A percentile compares a stretch with the other conserved stretches of the same genome.
These are phyloP conservation scores for Jacaranda copaia DNA, from an alignment of 257 asterid species.

Conservation along the genomic window DNA sequence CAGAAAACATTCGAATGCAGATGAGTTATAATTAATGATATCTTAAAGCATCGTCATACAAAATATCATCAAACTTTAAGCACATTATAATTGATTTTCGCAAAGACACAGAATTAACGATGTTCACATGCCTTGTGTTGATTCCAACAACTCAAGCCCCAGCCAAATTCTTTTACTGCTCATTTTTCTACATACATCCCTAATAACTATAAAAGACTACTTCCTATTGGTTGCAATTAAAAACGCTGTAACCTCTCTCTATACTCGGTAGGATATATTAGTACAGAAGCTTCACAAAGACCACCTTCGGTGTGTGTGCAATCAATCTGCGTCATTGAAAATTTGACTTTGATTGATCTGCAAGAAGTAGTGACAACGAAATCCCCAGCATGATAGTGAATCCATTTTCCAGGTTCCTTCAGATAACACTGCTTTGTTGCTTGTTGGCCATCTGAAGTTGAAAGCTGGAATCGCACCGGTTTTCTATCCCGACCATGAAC, in stretches of 20 bases:
- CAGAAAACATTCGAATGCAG: not conserved
- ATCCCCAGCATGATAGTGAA: constrained; percentile 75
- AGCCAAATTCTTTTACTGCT: constrained; percentile 3
- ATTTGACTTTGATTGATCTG: constrained; percentile 64
- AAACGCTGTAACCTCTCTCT: constrained; percentile 71
- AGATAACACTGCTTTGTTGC: constrained; percentile 80
- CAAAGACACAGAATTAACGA: not conserved
- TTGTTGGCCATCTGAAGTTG: constrained; percentile 80
- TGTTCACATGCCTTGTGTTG: not conserved
- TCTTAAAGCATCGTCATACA: not conserved
- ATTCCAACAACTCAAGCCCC: not conserved
- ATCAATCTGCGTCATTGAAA: constrained; percentile 92
- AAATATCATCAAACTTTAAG: not conserved
- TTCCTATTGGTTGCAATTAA: constrained; percentile 46
- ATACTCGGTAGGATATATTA: constrained; percentile 66
- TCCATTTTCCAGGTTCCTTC: constrained; percentile 83
- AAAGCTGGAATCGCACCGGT: constrained; percentile 77
- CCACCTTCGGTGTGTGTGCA: constrained; percentile 97
- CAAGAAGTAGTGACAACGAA: constrained; percentile 50
- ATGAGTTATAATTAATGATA: not conserved
- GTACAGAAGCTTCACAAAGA: constrained; percentile 84
- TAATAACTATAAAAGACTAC: not conserved
- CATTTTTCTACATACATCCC: constrained; percentile 21
- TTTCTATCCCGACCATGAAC: constrained; percentile 94
- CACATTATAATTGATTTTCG: not conserved